Conservation (phyloP, 805 yeast species). For the Candida quercuum region DNA sequence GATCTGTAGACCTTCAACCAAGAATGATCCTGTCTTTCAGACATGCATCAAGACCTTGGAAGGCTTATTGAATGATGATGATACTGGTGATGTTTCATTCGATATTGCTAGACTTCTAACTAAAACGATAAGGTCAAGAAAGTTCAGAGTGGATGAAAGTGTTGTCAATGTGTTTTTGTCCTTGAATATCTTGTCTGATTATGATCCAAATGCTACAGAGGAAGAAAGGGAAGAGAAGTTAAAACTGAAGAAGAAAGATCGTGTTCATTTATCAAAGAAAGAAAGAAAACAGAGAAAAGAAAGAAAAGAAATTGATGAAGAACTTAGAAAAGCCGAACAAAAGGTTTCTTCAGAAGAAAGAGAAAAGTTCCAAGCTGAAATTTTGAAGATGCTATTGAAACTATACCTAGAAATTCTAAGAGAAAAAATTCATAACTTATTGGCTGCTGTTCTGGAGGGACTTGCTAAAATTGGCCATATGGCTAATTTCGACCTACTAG, state of each 20-base stretch:
- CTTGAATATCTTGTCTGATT: conserved; percentile 59
- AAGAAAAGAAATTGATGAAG: conserved; percentile 81
- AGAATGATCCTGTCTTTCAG: conserved; percentile 41
- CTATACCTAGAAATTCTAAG: conserved; percentile 75
- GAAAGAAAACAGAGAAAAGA: conserved; percentile 87
- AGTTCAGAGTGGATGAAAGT: conserved; percentile 78
- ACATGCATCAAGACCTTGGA: conserved; percentile 63
- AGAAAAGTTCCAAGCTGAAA: conserved; percentile 79
- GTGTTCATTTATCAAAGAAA: conserved; percentile 87
- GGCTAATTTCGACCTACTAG: conserved; percentile 88
- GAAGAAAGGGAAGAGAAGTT: conserved; percentile 38
- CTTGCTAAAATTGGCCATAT: conserved; percentile 84
- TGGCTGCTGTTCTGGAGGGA: conserved; percentile 90
- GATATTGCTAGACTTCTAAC: conserved; percentile 66
- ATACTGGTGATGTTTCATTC: conserved; percentile 72
- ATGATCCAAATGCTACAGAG: conserved; percentile 57
- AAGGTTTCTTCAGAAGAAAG: conserved; percentile 85
- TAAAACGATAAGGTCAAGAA: conserved; percentile 67
- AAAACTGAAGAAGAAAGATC: conserved; percentile 75
- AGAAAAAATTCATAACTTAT: conserved; percentile 54
- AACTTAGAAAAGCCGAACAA: conserved; percentile 80
- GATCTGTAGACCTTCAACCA: conserved; percentile 51
- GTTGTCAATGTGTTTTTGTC: conserved; percentile 71
- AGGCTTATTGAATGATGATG: conserved; percentile 70
- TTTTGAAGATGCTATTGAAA: conserved; percentile 65